These are phyloP conservation scores for Leptomonas seymouri DNA, from an alignment of 208 protist species.

Conservation along the genomic window DNA sequence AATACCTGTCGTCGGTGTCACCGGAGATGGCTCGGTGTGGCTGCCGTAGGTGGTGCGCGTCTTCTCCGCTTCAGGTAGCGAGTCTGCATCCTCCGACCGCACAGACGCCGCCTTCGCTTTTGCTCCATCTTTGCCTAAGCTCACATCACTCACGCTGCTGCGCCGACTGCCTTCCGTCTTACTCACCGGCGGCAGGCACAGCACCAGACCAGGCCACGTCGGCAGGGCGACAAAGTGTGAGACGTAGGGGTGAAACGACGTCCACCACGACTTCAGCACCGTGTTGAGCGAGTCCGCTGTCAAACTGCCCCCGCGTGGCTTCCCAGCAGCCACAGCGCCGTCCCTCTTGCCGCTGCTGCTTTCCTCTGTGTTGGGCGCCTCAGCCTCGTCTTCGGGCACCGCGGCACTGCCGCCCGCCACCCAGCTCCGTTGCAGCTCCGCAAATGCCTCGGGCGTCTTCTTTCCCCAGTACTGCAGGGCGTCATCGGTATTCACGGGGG, in stretches of 20 bases:
- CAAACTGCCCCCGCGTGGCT: not conserved
- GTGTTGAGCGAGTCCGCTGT: slow-evolving; percentile 24
- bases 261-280: slow-evolving; percentile 36
- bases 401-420: slow-evolving; percentile 6
- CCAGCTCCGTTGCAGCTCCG: slow-evolving; percentile 18
- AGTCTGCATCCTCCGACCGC: not conserved
- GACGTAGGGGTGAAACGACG: slow-evolving; percentile 40
- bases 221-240: slow-evolving; percentile 73
- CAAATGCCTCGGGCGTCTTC: slow-evolving; percentile 21
- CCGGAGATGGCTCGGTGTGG: slow-evolving; percentile 17
- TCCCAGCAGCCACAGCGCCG: not conserved
- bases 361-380: not conserved
- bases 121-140: not conserved
- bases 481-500: slow-evolving; percentile 26
- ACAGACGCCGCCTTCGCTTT: not conserved
- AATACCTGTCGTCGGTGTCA: slow-evolving; percentile 18
- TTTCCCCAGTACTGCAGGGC: slow-evolving; percentile 26
- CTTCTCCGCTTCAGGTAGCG: slow-evolving; percentile 5
- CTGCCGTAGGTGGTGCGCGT: slow-evolving; percentile 23
- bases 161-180: slow-evolving; percentile 11
- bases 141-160: slow-evolving; percentile 16
- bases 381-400: not conserved
- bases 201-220: slow-evolving; percentile 52
- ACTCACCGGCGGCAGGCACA: slow-evolving; percentile 36
- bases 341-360: not conserved